These are phyloP conservation scores for Cenchrus fungigraminus DNA, from an alignment of 176 grass and related monocot genomes.

Conservation along the genomic window DNA sequence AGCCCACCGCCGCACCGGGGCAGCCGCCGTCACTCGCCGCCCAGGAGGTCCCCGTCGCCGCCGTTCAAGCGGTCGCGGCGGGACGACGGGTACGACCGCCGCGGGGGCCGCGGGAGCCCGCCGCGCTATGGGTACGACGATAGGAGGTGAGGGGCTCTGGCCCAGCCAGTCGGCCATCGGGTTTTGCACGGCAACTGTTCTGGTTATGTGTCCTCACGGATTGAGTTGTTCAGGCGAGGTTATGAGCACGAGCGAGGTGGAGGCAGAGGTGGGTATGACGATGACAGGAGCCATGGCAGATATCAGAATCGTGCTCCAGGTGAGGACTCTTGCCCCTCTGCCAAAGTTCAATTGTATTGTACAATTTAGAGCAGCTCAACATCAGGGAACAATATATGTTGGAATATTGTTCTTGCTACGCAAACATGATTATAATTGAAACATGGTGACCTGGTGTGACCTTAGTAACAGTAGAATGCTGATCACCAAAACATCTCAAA, in stretches of 20 bases:
- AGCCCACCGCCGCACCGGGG: conserved; percentile 71
- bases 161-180: background rate
- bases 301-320: conserved; percentile 61
- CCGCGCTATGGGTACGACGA: conserved; percentile 58
- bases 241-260: conserved; percentile 75
- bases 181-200: background rate
- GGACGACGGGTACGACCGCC: conserved; percentile 87
- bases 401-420: background rate
- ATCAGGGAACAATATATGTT: background rate
- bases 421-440: background rate
- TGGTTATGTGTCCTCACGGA: background rate
- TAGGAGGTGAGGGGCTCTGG: conserved; percentile 29
- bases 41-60: conserved; percentile 70
- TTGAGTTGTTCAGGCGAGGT: conserved; percentile 48
- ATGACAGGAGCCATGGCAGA: conserved; percentile 73
- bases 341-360: background rate
- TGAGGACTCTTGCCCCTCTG: background rate
- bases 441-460: background rate
- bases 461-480: conserved; percentile 18
- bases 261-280: conserved; percentile 73
- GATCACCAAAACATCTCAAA: background rate
- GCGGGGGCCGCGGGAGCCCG: conserved; percentile 76
- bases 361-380: background rate
- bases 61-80: conserved; percentile 78
- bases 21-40: conserved; percentile 72